These are phyloP conservation scores for Hericium alpestre DNA, from an alignment of 768 basidiomycete species.

Conservation along the genomic window DNA sequence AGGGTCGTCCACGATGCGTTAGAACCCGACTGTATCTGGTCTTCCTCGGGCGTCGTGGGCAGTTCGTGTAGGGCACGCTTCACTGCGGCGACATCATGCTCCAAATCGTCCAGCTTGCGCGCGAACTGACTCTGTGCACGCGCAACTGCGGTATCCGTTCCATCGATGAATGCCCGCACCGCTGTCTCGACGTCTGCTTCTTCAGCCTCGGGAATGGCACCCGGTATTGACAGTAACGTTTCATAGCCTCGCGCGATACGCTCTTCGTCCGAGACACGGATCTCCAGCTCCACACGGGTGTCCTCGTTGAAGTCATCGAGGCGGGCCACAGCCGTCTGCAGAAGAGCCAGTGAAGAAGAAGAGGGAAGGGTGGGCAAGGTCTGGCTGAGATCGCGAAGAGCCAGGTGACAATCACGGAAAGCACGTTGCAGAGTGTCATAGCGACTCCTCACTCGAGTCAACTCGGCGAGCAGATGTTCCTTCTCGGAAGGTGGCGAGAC, in stretches of 20 bases:
- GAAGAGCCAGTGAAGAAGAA: constrained; percentile 17
- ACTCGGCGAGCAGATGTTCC: constrained; percentile 32
- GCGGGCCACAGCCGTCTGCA: constrained; percentile 46
- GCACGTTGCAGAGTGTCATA: constrained; percentile 52
- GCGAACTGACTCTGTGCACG: constrained; percentile 39
- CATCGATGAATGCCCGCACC: constrained; percentile 46
- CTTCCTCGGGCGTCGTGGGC: constrained; percentile 9
- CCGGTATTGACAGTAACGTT: constrained; percentile 51
- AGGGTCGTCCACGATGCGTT: constrained; percentile 33
- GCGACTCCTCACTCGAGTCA: constrained; percentile 35
- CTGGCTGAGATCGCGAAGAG: constrained; percentile 47
- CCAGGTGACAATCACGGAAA: constrained; percentile 61
- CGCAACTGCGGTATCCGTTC: constrained; percentile 35
- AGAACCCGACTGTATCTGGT: constrained; percentile 6
- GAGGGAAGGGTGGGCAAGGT: constrained; percentile 19
- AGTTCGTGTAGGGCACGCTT: constrained; percentile 49
- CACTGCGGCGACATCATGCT: constrained; percentile 66
- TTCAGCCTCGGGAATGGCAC: constrained; percentile 27
- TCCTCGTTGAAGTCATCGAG: constrained; percentile 72
- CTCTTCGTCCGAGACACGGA: constrained; percentile 61
- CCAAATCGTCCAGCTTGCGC: constrained; percentile 58
- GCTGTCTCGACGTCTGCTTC: constrained; percentile 35
- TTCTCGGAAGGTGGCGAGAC: neutral
- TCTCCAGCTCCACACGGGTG: constrained; percentile 74
- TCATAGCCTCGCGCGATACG: constrained; percentile 57